phyloP scores from a whole-genome alignment of 306 rosid genomes.

The Fragaria nilgerrensis region DNA sequence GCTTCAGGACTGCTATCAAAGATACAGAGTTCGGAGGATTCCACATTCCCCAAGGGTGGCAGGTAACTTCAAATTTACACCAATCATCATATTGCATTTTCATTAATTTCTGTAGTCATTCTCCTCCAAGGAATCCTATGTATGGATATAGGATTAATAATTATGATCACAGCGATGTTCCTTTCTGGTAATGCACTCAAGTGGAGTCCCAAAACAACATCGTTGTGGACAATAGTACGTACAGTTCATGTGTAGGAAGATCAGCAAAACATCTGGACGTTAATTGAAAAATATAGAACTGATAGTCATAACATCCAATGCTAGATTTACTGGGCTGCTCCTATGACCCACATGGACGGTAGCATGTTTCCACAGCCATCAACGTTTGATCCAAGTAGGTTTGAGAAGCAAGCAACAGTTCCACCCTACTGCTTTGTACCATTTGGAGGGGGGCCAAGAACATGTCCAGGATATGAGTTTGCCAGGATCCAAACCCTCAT shows the following conservation, averaged over 20 bases:
- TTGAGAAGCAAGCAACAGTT: slow-evolving; percentile 48
- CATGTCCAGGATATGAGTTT: slow-evolving; percentile 71
- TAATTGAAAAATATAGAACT: not conserved
- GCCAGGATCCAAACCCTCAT: slow-evolving; percentile 62
- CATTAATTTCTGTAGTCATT: not conserved
- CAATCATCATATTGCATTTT: not conserved
- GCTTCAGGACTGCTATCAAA: slow-evolving; percentile 45
- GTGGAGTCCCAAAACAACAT: not conserved
- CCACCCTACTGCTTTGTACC: slow-evolving; percentile 62
- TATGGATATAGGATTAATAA: too few relatives aligned
- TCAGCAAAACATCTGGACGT: not conserved
- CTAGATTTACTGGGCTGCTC: slow-evolving; percentile 67
- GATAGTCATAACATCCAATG: not conserved
- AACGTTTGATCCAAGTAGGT: slow-evolving; percentile 70
- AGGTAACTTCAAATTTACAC: slow-evolving; percentile 40
- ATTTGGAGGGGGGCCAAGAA: slow-evolving; percentile 70
- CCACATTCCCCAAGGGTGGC: slow-evolving; percentile 85
- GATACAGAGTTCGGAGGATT: slow-evolving; percentile 61
- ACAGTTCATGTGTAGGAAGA: not conserved
- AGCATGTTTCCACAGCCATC: slow-evolving; percentile 55
- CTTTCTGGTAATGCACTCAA: not conserved
- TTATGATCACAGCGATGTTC: not conserved
- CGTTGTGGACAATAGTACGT: not conserved
- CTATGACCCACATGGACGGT: slow-evolving; percentile 68
- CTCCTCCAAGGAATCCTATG: not conserved